phyloP scores from a whole-genome alignment of 2,329 filamentous ascomycete genomes.

The Sporothrix globosa region DNA sequence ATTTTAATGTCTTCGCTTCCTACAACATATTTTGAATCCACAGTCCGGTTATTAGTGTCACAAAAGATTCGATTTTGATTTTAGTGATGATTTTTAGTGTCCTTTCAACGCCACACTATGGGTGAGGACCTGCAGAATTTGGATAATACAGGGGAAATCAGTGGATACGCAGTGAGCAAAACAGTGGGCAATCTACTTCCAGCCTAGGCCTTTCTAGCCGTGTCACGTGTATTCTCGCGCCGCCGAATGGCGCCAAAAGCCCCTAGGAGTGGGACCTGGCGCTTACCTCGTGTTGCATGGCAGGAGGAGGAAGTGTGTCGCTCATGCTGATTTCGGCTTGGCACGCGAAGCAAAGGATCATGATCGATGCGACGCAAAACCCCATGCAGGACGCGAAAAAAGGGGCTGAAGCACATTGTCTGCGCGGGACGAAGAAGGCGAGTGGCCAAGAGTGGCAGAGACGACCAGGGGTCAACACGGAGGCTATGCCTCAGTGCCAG shows the following conservation, averaged over 20 bases:
- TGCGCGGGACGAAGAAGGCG: background rate
- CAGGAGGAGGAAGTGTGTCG: constrained; percentile 2
- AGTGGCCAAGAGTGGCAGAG: background rate
- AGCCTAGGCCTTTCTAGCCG: too few species aligned
- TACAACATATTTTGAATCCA: background rate
- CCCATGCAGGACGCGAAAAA: constrained; percentile 6
- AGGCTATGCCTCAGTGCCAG: background rate
- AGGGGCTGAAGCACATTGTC: constrained; percentile 7
- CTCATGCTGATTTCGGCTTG: constrained; percentile 1
- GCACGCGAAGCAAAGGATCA: constrained; percentile 13
- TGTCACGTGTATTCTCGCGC: too few species aligned
- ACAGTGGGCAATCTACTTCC: too few species aligned
- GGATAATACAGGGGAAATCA: too few species aligned
- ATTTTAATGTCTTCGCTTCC: background rate
- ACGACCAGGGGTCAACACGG: background rate
- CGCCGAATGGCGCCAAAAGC: too few species aligned
- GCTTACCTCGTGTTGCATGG: background rate
- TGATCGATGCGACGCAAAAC: background rate
- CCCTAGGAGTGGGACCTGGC: background rate
- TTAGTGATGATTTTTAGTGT: background rate
- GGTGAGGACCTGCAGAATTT: too few species aligned
- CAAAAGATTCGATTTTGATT: background rate
- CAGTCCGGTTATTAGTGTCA: background rate
- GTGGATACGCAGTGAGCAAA: too few species aligned
- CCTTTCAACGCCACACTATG: background rate